Evolutionary conservation across 148 eudicot genomes (phyloP), one percentile per base, ranked within the genome.

Genomic region (Hydrangea macrophylla): DNA sequence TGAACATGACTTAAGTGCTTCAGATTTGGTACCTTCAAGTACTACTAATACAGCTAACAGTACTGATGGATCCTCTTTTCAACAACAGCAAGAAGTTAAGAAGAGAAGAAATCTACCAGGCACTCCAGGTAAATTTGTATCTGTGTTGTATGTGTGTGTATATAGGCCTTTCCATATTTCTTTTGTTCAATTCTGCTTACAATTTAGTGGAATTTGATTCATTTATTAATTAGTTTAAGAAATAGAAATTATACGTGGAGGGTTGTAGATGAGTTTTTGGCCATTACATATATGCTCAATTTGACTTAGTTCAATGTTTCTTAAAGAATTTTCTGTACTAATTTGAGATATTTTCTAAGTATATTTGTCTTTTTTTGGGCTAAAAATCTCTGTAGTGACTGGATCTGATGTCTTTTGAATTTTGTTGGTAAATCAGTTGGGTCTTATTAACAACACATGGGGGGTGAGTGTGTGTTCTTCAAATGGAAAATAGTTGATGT

Each of bases 81-180:
- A 48, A 48, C 53, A 35, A 8, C 39, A 59, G 62, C 40, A 23
- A 26, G 48, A 20, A 0, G 54, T 13, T 30, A 40, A 62, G 65
- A 64, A 45, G 56, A 64, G 68, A 64, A 64, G 68, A 64, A 64
- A 15, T 27, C 56, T 15, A 18, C 68, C 68, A 27, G 68, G 68
- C 44, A 64, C 10, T 64, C 68, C 68, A 64, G 68, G 68, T 64
- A 6, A 48, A 48, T 48, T 7, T 39, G 12, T 39, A 39, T 39
- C 2, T 39, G 12, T 39, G 12, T 39, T 39, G 7, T 39, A 39
- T 39, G 7, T 39, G 12, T 39, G 1, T 39, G 7, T 9, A 39
- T 39, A 39, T 39, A 42, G 11, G 17, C 1, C 48, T 42, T 2
- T 48, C 3, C n/a, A 48, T 18, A n/a, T 45, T 45, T 48, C 6